Percentiles rank a stretch among this genome's conserved stretches.
Conservation (phyloP, 2,329 filamentous ascomycete genomes). For the Pseudogymnoascus destructans region DNA sequence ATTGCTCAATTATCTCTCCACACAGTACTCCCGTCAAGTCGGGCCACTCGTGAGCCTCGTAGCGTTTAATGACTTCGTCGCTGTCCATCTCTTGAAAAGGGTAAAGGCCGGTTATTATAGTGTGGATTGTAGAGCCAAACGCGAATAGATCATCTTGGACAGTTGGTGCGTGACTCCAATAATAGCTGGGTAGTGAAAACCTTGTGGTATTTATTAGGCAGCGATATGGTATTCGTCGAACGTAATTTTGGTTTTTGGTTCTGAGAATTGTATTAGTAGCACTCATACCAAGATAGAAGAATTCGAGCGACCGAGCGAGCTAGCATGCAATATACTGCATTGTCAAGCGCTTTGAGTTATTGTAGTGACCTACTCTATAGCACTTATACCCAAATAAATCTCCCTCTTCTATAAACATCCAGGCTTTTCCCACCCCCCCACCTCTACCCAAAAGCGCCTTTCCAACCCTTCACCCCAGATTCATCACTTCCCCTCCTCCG, state of each 20-base stretch:
- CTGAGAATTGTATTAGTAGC: constrained; percentile 17
- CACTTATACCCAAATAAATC: background rate
- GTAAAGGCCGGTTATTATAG: too few relatives aligned
- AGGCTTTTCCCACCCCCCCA: background rate
- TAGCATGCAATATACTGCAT: constrained; percentile 4
- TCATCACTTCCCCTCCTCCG: background rate
- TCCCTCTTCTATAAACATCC: background rate
- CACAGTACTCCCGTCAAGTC: too few relatives aligned
- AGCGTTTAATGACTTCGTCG: too few relatives aligned
- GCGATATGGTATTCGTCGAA: background rate
- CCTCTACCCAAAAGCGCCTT: background rate
- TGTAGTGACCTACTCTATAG: background rate
- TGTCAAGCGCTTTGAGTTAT: background rate
- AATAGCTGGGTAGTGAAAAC: too few relatives aligned
- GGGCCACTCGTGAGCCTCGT: too few relatives aligned
- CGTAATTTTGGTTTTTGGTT: constrained; percentile 17
- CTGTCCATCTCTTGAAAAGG: too few relatives aligned
- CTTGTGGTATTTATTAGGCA: too few relatives aligned
- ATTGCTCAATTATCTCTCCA: too few relatives aligned
- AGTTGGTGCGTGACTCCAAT: too few relatives aligned
- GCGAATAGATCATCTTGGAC: too few relatives aligned
- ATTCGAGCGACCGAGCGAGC: constrained; percentile 2
- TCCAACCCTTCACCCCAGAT: background rate
- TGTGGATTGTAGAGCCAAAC: too few relatives aligned
- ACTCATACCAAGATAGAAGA: background rate